Percentiles rank a stretch among this genome's conserved stretches.
phyloP scores from a whole-genome alignment of 768 basidiomycete genomes.

The Phaeotremella fagi region DNA sequence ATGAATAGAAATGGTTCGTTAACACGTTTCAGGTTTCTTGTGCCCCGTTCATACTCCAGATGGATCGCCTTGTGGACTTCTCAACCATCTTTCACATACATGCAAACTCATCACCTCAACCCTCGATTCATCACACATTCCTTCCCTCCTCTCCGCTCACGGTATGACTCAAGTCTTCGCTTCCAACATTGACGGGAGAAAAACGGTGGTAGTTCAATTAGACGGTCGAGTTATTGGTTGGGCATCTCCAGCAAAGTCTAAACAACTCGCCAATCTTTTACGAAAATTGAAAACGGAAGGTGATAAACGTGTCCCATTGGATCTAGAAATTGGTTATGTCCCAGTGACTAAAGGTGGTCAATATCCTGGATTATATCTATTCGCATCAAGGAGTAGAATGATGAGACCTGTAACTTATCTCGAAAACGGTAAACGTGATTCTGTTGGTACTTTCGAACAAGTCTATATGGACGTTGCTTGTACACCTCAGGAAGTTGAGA shows the following conservation, averaged over 20 bases:
- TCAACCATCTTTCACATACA: slow-evolving; percentile 90
- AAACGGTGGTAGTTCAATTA: slow-evolving; percentile 84
- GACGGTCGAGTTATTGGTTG: slow-evolving; percentile 93
- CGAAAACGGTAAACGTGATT: slow-evolving; percentile 76
- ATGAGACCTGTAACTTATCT: slow-evolving; percentile 96
- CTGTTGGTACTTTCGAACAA: slow-evolving; percentile 94
- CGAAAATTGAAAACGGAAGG: slow-evolving; percentile 94
- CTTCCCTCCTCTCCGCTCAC: slow-evolving; percentile 71
- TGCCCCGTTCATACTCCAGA: slow-evolving; percentile 99
- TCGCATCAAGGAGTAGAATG: slow-evolving; percentile 81
- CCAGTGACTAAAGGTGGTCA: slow-evolving; percentile 87
- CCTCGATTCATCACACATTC: slow-evolving; percentile 71
- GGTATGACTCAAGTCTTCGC: slow-evolving; percentile 93
- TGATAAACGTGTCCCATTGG: slow-evolving; percentile 72
- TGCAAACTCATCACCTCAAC: slow-evolving; percentile 83
- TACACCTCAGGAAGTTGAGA: slow-evolving; percentile 73
- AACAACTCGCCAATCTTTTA: slow-evolving; percentile 74
- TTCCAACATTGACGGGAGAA: slow-evolving; percentile 70
- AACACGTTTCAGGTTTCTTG: slow-evolving; percentile 65
- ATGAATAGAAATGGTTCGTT: slow-evolving; percentile 5
- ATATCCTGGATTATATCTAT: slow-evolving; percentile 92
- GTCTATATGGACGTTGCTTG: slow-evolving; percentile 99
- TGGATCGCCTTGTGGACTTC: slow-evolving; percentile 92
- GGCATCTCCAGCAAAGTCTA: slow-evolving; percentile 69
- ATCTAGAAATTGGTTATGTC: slow-evolving; percentile 90